phyloP scores from a whole-genome alignment of 345 rosid genomes.

The Citrus inodora region DNA sequence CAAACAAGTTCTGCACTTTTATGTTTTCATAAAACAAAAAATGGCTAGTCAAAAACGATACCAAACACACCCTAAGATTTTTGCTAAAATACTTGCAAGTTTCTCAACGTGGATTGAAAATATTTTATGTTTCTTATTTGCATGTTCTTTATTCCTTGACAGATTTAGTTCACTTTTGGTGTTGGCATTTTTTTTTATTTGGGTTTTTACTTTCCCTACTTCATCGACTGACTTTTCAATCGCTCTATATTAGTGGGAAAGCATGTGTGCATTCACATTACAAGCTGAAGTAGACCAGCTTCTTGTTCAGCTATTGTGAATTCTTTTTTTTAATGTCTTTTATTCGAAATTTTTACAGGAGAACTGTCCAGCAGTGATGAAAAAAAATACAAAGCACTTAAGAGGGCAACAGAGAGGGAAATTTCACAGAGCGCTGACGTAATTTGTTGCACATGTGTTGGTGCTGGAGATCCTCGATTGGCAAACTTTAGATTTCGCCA shows the following conservation, averaged over 20 bases:
- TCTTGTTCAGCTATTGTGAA: background rate
- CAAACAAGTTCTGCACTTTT: too few species aligned
- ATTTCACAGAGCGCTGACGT: constrained; percentile 99
- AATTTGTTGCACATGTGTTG: constrained; percentile 98
- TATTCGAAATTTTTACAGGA: constrained; percentile 41
- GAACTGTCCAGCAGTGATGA: constrained; percentile 98
- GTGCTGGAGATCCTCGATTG: constrained; percentile 98
- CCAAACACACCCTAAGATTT: background rate
- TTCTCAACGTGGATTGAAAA: background rate
- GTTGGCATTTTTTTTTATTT: background rate
- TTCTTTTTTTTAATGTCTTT: background rate
- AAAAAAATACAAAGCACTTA: constrained; percentile 94
- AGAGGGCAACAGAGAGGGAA: constrained; percentile 97
- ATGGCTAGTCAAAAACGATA: too few species aligned
- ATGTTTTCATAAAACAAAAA: too few species aligned
- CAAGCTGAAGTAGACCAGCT: background rate
- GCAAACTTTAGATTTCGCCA: constrained; percentile 98
- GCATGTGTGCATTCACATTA: background rate
- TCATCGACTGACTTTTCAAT: background rate
- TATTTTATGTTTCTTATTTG: background rate
- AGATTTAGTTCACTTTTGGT: background rate
- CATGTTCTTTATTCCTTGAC: background rate
- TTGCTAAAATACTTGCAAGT: background rate
- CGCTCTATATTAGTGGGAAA: background rate
- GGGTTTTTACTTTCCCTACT: background rate